Evolutionary conservation across 2,329 filamentous ascomycete species (phyloP), one percentile per base, ranked within the genome.

Genomic region (Xylaria polymorpha): DNA sequence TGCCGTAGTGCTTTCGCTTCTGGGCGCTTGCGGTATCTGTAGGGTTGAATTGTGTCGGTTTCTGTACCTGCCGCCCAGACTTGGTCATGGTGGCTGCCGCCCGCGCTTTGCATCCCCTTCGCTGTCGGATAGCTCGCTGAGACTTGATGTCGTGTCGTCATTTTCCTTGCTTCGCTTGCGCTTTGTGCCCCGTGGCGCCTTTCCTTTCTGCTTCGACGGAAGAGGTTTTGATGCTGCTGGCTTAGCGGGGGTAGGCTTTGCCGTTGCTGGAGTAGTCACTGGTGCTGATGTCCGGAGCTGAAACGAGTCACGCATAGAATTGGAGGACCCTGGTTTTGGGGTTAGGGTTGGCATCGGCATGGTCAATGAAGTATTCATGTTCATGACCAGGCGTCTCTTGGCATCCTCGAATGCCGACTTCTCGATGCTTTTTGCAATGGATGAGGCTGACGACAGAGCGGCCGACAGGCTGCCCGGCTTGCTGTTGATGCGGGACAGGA

Each of bases 21-120:
- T 80, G 72, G 5, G 81, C 77, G 32, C 22, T 57, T 1, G 63
- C 14, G 7, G 61, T 25, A 20, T 66, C 68, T 1, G 53, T 35
- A 0, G 91, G 88, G 72, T 91, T 85, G 81, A 89, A 89, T 70
- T 86, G 82, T 67, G 88, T 81, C 55, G 91, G 88, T 80, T 90
- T 91, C 69, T 87, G 89, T 43, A 94, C 87, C 67, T 90, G 88
- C 70, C 92, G 87, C 44, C 92, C 92, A 22, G 91, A 94, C 77
- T 93, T 92, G 10, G 92, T 94, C 77, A 87, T 90, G 37, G 89
- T 92, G 3, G 87, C 85, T 20, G 87, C 82, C 22, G 85, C 84
- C 9, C 86, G 86, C 71, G 87, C 53, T 73, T 74, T 37, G 66
- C 64, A 1, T 74, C 72, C 5, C 66, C 68, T 15, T 78, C 77